Base-by-base conservation (phyloP, 2,329 filamentous ascomycete genomes). In the Fusarium virguliforme region DNA sequence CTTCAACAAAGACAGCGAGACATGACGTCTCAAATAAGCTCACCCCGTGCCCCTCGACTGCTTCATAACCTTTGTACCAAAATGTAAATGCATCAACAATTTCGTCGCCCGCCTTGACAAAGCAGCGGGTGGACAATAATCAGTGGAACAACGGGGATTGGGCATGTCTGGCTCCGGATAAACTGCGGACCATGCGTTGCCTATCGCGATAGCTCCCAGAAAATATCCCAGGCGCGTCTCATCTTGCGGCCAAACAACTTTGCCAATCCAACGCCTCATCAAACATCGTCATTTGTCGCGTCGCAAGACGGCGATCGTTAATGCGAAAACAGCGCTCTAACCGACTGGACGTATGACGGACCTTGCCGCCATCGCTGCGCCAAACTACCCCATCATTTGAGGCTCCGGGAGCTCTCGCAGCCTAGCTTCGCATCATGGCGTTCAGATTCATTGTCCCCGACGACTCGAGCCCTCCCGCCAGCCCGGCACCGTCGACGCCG, bases 401-500 rank as follows among this genome's bases (percentile, higher is more conserved):
- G 61, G 63, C 43, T 43, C 55, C 41, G 38, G 64, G 65, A 73
- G 72, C 72, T 71, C 61, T 70, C 59, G 43, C 35, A 62, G 65
- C 59, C 51, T 64, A 65, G 62, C 64, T 54, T 54, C 50, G 24
- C 74, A 77, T 67, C 72, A 84, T 85, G 83, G 79, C 83, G 24
- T 74, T 78, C 70, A 77, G 79, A 67, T 85, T 84, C 77, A 74
- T 80, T 61, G 81, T 85, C 53, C 79, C 82, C 65, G 81, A 84
- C 65, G 81, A 84, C 73, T 81, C 83, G 43, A 84, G 81, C 74
- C 84, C 81, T 51, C 81, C 81, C 62, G 72, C 77, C 43, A 83
- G 79, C 68, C 82, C 82, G 32, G 80, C 81, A 59, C 86, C 86
- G 2, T 83, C 85, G 22, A 89, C 87, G 3, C 87, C 87, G 4